Evolutionary conservation across 2,329 filamentous ascomycete genomes (phyloP).

Genomic region (Colletotrichum sp.): DNA sequence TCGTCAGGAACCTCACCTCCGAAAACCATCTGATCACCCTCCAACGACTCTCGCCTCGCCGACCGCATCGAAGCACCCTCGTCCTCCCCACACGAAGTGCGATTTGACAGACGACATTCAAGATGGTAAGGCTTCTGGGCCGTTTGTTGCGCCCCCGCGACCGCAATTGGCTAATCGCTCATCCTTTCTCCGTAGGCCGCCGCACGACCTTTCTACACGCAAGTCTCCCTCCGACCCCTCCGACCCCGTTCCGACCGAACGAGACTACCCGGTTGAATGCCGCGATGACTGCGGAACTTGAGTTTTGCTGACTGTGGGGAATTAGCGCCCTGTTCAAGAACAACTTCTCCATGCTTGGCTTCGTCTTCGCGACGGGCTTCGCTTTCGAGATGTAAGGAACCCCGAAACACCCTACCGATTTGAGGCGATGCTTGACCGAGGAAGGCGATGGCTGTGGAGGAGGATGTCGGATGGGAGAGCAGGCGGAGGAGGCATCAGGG

Average conservation of each 20-base stretch:
- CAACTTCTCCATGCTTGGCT: conserved; percentile 87
- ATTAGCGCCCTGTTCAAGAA: conserved; percentile 80
- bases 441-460: not conserved
- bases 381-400: conserved; percentile 85
- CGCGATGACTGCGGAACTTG: not conserved
- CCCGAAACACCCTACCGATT: not conserved
- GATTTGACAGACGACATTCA: conserved; percentile 25
- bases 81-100: conserved; percentile 7
- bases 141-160: not conserved
- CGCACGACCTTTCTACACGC: conserved; percentile 42
- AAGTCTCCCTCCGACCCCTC: conserved; percentile 30
- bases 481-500: not conserved
- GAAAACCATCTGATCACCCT: conserved; percentile 7
- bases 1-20: conserved; percentile 16
- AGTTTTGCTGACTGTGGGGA: not conserved
- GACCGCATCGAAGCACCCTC: conserved; percentile 18
- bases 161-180: conserved; percentile 38
- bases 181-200: conserved; percentile 35
- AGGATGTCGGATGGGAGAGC: not conserved
- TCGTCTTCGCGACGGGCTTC: conserved; percentile 88
- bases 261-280: not conserved
- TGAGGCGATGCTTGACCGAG: not conserved
- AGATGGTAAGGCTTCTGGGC: conserved; percentile 37
- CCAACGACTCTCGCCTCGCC: conserved; percentile 6
- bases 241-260: not conserved